A percentile compares a stretch with the other conserved stretches of the same genome.
Conservation (phyloP, 1,139 yeast genomes). For the Sugiyamaella castrensis region DNA sequence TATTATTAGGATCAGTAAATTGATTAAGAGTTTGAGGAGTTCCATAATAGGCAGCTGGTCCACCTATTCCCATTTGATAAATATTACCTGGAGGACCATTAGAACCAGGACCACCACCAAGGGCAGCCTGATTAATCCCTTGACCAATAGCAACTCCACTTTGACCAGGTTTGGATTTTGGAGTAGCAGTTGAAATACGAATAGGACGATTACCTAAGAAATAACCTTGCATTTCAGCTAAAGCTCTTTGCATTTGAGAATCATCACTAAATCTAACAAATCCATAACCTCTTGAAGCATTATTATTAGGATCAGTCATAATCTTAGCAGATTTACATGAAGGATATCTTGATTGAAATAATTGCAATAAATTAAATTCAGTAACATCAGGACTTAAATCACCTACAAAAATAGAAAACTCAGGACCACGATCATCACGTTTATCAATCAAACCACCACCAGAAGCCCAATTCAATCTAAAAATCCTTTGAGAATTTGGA, state of each 20-base stretch:
- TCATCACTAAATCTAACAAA: constrained; percentile 79
- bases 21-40: constrained; percentile 44
- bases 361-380: constrained; percentile 63
- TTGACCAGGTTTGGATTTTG: constrained; percentile 48
- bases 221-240: constrained; percentile 78
- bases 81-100: constrained; percentile 12
- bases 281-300: constrained; percentile 82
- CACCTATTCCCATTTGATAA: constrained; percentile 11
- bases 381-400: constrained; percentile 76
- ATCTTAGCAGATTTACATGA: constrained; percentile 83
- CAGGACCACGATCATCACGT: constrained; percentile 45
- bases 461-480: constrained; percentile 85
- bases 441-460: constrained; percentile 53
- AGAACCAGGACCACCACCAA: constrained; percentile 7
- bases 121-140: constrained; percentile 2
- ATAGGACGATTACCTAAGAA: constrained; percentile 72
- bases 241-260: constrained; percentile 70
- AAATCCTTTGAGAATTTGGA: constrained; percentile 57
- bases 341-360: constrained; percentile 67
- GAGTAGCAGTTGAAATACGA: constrained; percentile 72
- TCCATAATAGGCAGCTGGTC: constrained; percentile 15
- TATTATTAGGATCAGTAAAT: constrained; percentile 74
- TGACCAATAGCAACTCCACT: constrained; percentile 12
- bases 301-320: constrained; percentile 76
- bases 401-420: constrained; percentile 79